Base-by-base conservation (phyloP, 2,329 filamentous ascomycete species). In the Exophiala sp. region DNA sequence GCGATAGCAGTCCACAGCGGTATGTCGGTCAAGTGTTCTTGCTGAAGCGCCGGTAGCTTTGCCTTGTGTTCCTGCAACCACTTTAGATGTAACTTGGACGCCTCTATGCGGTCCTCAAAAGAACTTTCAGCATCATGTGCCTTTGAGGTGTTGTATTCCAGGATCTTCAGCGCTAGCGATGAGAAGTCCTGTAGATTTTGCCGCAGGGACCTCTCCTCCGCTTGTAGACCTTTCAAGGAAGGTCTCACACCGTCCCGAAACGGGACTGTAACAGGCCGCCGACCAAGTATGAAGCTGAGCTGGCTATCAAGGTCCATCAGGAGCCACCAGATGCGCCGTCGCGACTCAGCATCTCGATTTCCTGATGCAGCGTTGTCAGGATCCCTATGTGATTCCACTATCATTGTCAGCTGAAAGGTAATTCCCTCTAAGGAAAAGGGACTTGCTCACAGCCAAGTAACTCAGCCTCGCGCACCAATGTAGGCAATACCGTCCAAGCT, bases 221-320 rank as follows among this genome's bases (percentile, higher is more conserved):
- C 33, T 38, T 41, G 24, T 9, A 24, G 16, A 9, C 11, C 38
- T 7, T 38, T 20, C 14, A 47, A 32, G 4, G n/a, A 42, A 2
- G 51, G 57, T 34, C 18, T 53, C 33, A 44, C 35, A 21, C 54
- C 41, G 10, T n/a, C 12, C 21, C 40, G 45, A 6, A 46, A 47
- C n/a, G 47, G 34, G 12, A 42, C 46, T n/a, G 57, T 54, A 24
- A 47, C 35, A 16, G 56, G 55, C 12, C 40, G 43, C 11, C 54
- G 59, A 43, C 59, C 59, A 18, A 61, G 46, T 7, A 61, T 34
- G 47, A 58, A 56, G 18, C 55, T 61, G 24, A 61, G 48, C 24
- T 54, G 47, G 21, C 39, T 36, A 12, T 61, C 59, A 20, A 61
- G 53, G 14, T 58, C 55, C 6, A 55, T 35, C 7, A 61, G 41